Base-by-base conservation (phyloP, 441 rosid species). In the Gossypium laxum region DNA sequence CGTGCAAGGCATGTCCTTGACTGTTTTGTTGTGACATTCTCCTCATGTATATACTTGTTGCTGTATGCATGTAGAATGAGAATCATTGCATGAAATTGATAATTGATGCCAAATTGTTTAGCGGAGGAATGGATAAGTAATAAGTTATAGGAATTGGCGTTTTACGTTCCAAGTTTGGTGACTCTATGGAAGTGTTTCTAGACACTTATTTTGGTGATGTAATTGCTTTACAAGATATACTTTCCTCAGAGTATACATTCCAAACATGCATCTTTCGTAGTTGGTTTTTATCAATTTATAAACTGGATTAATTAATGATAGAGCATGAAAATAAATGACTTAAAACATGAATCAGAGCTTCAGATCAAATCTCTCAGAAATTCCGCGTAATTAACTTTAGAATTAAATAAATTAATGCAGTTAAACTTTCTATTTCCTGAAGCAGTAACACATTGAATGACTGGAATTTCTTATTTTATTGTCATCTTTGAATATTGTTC, bases 191-290 rank as follows among this genome's bases (percentile, higher is more conserved):
- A n/a, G 22, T 60, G n/a, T 60, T 60, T 14, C 18, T 60, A 60
- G 24, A 60, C n/a, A 32, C 47, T 60, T 7, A 60, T 60, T 60
- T 60, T 60, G 47, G 47, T 32, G 47, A 30, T 60, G n/a, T 60
- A 32, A 60, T 60, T 32, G 66, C 47, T 32, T 60, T 38, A 7
- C 66, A 32, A 60, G 24, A 60, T 32, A 32, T 3, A 1, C 22
- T 30, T 60, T 15, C 48, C 47, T 60, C 63, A n/a, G 63, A 14
- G 3, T 22, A 2, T 58, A 58, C 14, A 0, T 12, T 24, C 32
- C 15, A 12, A 26, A 58, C 34, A 24, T 56, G 32, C 30, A 56
- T 56, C 15, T 56, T 56, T 22, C 6, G 4, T 56, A 4, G 26
- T 10, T 11, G 30, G 5, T 56, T 56, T 22, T 55, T 55, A 6